Evolutionary conservation across 768 basidiomycete species (phyloP).

Genomic region (Tricholomella constricta): DNA sequence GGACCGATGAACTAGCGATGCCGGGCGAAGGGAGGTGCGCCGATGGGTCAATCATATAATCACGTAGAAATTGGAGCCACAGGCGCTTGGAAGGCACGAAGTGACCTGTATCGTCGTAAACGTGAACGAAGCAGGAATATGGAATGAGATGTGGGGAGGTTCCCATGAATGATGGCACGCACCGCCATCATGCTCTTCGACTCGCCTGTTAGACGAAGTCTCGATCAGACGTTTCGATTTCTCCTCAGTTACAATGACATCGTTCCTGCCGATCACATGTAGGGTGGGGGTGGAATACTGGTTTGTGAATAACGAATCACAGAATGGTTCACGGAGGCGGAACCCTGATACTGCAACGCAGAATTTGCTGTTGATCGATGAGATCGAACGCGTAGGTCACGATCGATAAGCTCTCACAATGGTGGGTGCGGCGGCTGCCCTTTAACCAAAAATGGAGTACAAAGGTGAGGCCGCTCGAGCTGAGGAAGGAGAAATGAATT

Average conservation of each 20-base stretch:
- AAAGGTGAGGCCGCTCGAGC: conserved; percentile 45
- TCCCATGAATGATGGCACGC: conserved; percentile 24
- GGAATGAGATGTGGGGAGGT: neutral
- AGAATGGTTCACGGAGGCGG: conserved; percentile 49
- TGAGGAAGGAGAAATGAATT: conserved; percentile 15
- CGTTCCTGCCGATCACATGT: conserved; percentile 76
- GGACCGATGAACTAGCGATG: conserved; percentile 28
- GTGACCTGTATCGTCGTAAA: conserved; percentile 54
- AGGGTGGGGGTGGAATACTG: conserved; percentile 71
- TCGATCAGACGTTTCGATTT: conserved; percentile 60
- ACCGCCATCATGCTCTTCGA: conserved; percentile 85
- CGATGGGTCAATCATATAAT: conserved; percentile 59
- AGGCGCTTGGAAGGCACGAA: conserved; percentile 77
- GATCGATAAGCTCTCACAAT: conserved; percentile 45
- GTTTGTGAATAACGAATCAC: conserved; percentile 48
- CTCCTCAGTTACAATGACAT: conserved; percentile 73
- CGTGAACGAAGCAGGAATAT: neutral
- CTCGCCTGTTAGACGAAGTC: conserved; percentile 55
- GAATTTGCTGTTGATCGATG: conserved; percentile 52
- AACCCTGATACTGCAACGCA: conserved; percentile 81
- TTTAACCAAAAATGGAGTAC: conserved; percentile 62
- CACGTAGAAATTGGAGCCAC: conserved; percentile 76
- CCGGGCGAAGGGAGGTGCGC: conserved; percentile 49
- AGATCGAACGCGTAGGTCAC: conserved; percentile 2
- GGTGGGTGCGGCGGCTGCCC: conserved; percentile 71